A percentile compares a stretch with the other conserved stretches of the same genome.
phyloP scores from a whole-genome alignment of 2,329 filamentous ascomycete species.

The Mycocentrospora acerina region DNA sequence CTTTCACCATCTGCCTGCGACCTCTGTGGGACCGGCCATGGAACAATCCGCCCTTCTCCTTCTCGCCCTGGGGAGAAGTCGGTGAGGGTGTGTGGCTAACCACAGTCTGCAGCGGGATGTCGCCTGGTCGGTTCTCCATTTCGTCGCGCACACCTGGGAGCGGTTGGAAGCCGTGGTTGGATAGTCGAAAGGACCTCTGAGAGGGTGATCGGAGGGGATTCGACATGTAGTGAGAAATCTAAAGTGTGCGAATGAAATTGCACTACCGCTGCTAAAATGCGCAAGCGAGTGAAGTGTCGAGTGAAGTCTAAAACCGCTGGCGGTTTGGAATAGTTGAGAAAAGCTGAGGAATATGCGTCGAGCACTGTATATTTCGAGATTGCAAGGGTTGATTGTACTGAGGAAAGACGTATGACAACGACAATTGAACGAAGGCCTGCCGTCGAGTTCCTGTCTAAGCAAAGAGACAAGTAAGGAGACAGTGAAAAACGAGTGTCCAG shows the following conservation, averaged over 20 bases:
- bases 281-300: background rate
- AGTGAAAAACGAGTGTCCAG: conserved; percentile 25
- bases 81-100: conserved; percentile 49
- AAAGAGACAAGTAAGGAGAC: conserved; percentile 16
- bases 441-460: conserved; percentile 16
- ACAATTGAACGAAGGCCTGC: conserved; percentile 36
- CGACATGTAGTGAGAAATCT: background rate
- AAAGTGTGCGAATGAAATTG: too few species aligned
- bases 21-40: conserved; percentile 43
- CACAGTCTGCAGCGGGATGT: conserved; percentile 63
- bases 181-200: conserved; percentile 37
- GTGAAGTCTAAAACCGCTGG: background rate
- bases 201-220: conserved; percentile 27
- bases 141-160: conserved; percentile 32
- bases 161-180: conserved; percentile 40
- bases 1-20: conserved; percentile 27
- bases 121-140: conserved; percentile 54
- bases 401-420: conserved; percentile 19
- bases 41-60: conserved; percentile 45
- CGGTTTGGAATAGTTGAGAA: conserved; percentile 15
- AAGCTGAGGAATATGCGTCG: conserved; percentile 34
- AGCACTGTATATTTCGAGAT: conserved; percentile 26
- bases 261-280: too few species aligned
- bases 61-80: conserved; percentile 24
- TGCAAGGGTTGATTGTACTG: conserved; percentile 15